phyloP scores from a whole-genome alignment of 768 basidiomycete genomes.

The Hericium erinaceus region DNA sequence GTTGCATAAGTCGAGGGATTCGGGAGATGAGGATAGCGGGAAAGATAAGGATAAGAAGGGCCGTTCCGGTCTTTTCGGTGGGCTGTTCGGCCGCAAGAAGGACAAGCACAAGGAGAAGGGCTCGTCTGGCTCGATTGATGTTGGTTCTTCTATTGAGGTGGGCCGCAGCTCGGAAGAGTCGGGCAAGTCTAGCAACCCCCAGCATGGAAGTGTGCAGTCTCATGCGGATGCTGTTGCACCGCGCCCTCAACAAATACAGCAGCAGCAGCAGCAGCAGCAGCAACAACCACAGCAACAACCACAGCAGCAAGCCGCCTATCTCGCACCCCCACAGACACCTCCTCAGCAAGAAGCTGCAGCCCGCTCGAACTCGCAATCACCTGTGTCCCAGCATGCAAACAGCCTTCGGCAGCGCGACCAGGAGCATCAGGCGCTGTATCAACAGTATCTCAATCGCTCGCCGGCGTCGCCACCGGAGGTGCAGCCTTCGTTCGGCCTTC shows the following conservation, averaged over 20 bases:
- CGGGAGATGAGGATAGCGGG: slow-evolving; percentile 30
- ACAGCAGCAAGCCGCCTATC: slow-evolving; percentile 15
- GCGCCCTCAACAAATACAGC: slow-evolving; percentile 39
- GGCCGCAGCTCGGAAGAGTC: slow-evolving; percentile 55
- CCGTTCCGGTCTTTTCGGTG: slow-evolving; percentile 63
- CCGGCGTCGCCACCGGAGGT: slow-evolving; percentile 71
- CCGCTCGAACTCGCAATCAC: slow-evolving; percentile 21
- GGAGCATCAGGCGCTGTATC: slow-evolving; percentile 81
- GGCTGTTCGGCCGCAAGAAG: slow-evolving; percentile 70
- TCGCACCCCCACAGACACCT: slow-evolving; percentile 19
- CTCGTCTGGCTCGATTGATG: slow-evolving; percentile 32
- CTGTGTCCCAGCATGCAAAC: slow-evolving; percentile 51
- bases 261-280: slow-evolving; percentile 51
- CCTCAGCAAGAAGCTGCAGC: slow-evolving; percentile 22
- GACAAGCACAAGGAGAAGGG: slow-evolving; percentile 61
- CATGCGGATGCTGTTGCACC: slow-evolving; percentile 36
- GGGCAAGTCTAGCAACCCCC: slow-evolving; percentile 38
- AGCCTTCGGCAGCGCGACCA: slow-evolving; percentile 81
- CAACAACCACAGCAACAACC: slow-evolving; percentile 26
- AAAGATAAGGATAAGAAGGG: slow-evolving; percentile 58
- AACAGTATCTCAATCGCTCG: slow-evolving; percentile 80
- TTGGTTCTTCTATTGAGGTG: slow-evolving; percentile 25
- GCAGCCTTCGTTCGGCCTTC: slow-evolving; percentile 65
- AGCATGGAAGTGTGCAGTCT: slow-evolving; percentile 5
- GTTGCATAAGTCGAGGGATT: slow-evolving; percentile 36